Evolutionary conservation across 2,329 filamentous ascomycete genomes (phyloP).

Genomic region (Xylariaceae sp.): DNA sequence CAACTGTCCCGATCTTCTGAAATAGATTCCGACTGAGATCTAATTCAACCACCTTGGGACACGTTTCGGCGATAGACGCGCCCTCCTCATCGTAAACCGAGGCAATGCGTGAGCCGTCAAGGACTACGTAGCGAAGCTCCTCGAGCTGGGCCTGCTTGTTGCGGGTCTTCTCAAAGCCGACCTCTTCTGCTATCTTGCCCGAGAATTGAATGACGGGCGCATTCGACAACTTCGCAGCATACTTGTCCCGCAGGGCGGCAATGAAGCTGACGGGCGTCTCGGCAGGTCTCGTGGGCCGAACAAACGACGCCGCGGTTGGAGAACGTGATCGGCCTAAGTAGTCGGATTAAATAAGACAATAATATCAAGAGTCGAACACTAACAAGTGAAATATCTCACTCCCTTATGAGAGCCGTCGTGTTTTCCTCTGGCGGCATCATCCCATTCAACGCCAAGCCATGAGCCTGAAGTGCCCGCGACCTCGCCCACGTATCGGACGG

Average conservation of each 20-base stretch:
- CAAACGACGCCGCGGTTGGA: conserved; percentile 75
- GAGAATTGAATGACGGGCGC: conserved; percentile 58
- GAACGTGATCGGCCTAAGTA: conserved; percentile 52
- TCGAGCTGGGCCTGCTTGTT: conserved; percentile 70
- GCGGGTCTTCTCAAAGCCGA: conserved; percentile 91
- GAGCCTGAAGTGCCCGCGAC: conserved; percentile 69
- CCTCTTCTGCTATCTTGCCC: conserved; percentile 82
- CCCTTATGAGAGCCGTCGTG: conserved; percentile 81
- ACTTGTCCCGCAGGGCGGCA: conserved; percentile 75
- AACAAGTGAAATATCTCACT: conserved; percentile 77
- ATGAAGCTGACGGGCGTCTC: conserved; percentile 70
- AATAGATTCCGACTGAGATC: conserved; percentile 84
- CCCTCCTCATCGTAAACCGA: conserved; percentile 33
- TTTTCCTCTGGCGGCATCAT: conserved; percentile 79
- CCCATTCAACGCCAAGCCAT: conserved; percentile 97
- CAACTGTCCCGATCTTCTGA: conserved; percentile 58
- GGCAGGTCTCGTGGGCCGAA: conserved; percentile 67
- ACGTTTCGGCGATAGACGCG: conserved; percentile 43
- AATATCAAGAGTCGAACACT: conserved; percentile 18
- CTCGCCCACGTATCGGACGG: conserved; percentile 73
- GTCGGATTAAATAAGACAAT: not conserved
- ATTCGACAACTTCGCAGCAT: conserved; percentile 55
- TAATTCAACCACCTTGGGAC: conserved; percentile 66
- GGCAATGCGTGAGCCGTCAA: conserved; percentile 68
- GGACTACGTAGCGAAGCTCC: conserved; percentile 72